Base-by-base conservation (phyloP, 495 filamentous ascomycete species). In the Penicillium subrubescens region DNA sequence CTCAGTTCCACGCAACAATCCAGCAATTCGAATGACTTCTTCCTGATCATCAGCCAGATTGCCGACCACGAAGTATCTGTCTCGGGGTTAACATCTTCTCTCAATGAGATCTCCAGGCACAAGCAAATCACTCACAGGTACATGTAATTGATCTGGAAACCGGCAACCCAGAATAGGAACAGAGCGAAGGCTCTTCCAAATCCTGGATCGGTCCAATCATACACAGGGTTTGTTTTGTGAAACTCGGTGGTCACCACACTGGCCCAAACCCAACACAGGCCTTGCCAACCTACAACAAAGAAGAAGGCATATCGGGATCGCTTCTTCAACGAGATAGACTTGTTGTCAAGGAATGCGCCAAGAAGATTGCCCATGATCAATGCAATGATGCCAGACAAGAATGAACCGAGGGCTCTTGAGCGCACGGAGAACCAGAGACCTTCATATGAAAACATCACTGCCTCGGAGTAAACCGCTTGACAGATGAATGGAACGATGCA, bases 121-220 rank as follows among this genome's bases (percentile, higher is more conserved):
- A 37, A 0, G 6, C 2, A 1, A 4, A 7, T 17, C 37, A 75
- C 83, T 72, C 68, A 88, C 79, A 88, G 68, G 67, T 83, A 88
- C 62, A 88, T 79, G 68, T 89, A 89, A 63, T 89, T 89, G 21
- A 88, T 60, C 71, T 89, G 86, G 67, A 90, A 90, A 0, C 84
- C 82, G 25, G 79, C 70, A 35, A 84, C 84, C 71, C 86, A 80
- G 62, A 89, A 82, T 8, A 89, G 55, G 67, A 86, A 89, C 12
- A 89, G 75, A 0, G 78, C 82, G 62, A 88, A 90, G 0, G 79
- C 84, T 39, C 75, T 77, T 15, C 85, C 86, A 54, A 89, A 89
- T 0, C 82, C 86, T 1, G 75, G 68, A 59, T 80, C 78, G 10
- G 56, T 58, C 88, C 88, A 90, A 70, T 90, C 88, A 62, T 80